phyloP scores from a whole-genome alignment of 2,329 filamentous ascomycete genomes.

The Claviceps paspali region DNA sequence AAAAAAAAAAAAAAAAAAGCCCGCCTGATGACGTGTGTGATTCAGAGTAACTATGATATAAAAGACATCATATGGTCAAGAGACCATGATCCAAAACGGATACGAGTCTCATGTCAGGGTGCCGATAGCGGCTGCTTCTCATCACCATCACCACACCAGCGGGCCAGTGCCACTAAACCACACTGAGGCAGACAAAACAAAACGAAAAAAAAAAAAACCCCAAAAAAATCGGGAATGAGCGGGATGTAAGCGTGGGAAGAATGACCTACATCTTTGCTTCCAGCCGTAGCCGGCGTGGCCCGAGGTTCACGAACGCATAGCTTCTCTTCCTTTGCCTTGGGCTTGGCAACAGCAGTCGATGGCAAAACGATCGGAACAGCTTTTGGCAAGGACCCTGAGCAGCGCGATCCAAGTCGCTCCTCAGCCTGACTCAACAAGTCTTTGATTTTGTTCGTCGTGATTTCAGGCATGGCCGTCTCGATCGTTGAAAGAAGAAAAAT shows the following conservation, averaged over 20 bases:
- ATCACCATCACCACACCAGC: slow-evolving; percentile 20
- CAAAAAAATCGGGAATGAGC: not conserved
- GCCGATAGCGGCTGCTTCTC: slow-evolving; percentile 23
- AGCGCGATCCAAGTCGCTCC: not conserved
- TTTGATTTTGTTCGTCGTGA: not conserved
- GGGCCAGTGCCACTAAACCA: not conserved
- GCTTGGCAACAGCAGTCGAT: not conserved
- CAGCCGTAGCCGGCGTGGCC: not conserved
- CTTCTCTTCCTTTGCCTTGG: not conserved
- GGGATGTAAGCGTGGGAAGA: not conserved
- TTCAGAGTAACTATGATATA: slow-evolving; percentile 64
- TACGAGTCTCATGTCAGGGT: slow-evolving; percentile 22
- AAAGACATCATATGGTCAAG: slow-evolving; percentile 43
- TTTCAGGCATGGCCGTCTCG: not conserved
- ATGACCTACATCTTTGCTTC: not conserved
- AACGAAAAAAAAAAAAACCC: not conserved
- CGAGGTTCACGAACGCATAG: not conserved
- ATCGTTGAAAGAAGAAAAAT: not conserved
- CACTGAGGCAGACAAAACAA: not conserved
- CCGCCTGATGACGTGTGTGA: slow-evolving; percentile 4
- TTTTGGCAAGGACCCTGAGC: not conserved
- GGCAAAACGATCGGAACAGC: not conserved
- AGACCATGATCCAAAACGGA: slow-evolving; percentile 31
- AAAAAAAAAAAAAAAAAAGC: not conserved
- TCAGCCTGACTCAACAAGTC: slow-evolving; percentile 1